A percentile compares a stretch with the other conserved stretches of the same genome.
phyloP scores from a whole-genome alignment of 2,329 filamentous ascomycete species.

The Arthrinium phaeospermum region DNA sequence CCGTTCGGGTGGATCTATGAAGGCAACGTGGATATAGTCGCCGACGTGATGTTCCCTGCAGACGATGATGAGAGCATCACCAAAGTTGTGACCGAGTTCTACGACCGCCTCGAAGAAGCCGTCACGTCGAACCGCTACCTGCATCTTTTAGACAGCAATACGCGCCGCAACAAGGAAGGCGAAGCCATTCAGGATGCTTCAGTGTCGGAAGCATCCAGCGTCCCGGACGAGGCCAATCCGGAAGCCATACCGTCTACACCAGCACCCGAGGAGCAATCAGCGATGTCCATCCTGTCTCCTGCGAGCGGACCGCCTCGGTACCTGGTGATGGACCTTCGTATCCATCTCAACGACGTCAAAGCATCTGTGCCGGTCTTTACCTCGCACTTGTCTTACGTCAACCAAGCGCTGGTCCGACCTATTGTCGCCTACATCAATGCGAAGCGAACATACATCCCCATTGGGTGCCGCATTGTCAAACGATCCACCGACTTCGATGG shows the following conservation, averaged over 20 bases:
- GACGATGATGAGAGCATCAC: slow-evolving; percentile 88
- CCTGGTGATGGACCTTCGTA: slow-evolving; percentile 91
- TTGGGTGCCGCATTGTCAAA: slow-evolving; percentile 94
- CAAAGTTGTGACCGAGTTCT: slow-evolving; percentile 96
- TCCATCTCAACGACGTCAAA: slow-evolving; percentile 93
- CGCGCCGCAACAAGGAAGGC: slow-evolving; percentile 30
- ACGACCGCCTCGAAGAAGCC: slow-evolving; percentile 92
- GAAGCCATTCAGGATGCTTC: slow-evolving; percentile 15
- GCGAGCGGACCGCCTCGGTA: slow-evolving; percentile 72
- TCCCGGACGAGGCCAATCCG: slow-evolving; percentile 26
- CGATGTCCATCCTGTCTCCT: slow-evolving; percentile 15
- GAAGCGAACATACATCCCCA: slow-evolving; percentile 91
- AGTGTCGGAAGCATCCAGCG: slow-evolving; percentile 18
- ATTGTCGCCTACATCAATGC: slow-evolving; percentile 99
- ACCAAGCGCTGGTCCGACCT: slow-evolving; percentile 91
- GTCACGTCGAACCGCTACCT: slow-evolving; percentile 78
- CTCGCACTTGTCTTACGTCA: slow-evolving; percentile 90
- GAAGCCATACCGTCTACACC: slow-evolving; percentile 20
- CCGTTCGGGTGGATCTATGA: slow-evolving; percentile 98
- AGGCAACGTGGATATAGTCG: slow-evolving; percentile 94
- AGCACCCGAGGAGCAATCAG: neutral
- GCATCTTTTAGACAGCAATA: slow-evolving; percentile 59
- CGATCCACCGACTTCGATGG: slow-evolving; percentile 88
- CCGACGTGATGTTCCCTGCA: slow-evolving; percentile 91
- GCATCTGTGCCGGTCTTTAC: slow-evolving; percentile 93